Evolutionary conservation across 768 basidiomycete genomes (phyloP), one percentile per base, ranked within the genome.

Genomic region (Mycena kentingensis): DNA sequence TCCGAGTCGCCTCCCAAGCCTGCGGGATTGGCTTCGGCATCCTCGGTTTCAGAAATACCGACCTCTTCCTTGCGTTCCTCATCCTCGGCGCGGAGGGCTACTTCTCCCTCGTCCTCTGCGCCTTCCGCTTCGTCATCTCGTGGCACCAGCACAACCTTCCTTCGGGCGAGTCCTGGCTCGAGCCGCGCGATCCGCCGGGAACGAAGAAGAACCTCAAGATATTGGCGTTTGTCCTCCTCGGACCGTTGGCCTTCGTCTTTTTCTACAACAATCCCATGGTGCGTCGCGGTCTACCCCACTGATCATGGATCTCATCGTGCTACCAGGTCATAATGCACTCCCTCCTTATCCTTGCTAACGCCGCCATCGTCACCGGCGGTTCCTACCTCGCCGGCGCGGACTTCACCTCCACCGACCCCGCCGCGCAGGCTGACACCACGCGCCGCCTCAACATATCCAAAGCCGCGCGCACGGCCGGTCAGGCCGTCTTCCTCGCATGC

Each of bases 71-170:
- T 19, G 71, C 43, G 36, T 54, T 44, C 38, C 31, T 34, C 32
- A 18, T 51, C 19, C 42, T 44, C 27, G 63, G 64, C 8, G 67
- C 69, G 7, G 69, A 70, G 45, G 69, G 69, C 12, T 69, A 69
- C 46, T 69, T 70, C 46, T 67, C 69, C 1, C 54, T 69, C 35
- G 67, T 70, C 32, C 62, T 73, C 5, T 71, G 70, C 50, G 54
- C 70, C 5, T 70, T 67, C 50, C 67, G 70, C 16, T 71, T 70
- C 63, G 61, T 71, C 45, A 64, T 71, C 22, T 67, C 66, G 13
- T 73, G 71, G 71, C 71, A 73, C 25, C 62, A 69, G 39, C 67
- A 66, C 44, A 71, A 71, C 44, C 58, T 67, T 19, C 58, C 61
- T 3, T 58, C 52, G 10, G 65, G 65, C 11, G 61, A 64, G 28